These are phyloP conservation scores for Caloboletus firmus DNA, from an alignment of 1,284 basidiomycete genomes.

Conservation along the genomic window DNA sequence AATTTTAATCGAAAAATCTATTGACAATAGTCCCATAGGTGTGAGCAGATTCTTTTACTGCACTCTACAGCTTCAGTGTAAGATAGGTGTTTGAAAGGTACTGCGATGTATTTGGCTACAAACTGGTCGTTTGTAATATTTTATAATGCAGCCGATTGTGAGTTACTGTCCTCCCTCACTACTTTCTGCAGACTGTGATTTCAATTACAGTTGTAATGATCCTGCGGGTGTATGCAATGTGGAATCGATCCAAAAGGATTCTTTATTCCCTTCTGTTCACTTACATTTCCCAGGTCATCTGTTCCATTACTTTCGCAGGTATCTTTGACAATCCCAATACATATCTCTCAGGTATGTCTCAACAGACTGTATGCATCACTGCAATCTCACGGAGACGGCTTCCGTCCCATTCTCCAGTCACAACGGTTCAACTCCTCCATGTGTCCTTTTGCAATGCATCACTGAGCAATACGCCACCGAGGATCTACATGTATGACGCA, in stretches of 20 bases:
- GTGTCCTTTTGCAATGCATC: background rate
- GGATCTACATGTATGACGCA: background rate
- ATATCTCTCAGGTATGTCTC: constrained; percentile 2
- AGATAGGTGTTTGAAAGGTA: background rate
- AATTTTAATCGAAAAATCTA: too few relatives aligned
- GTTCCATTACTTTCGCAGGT: background rate
- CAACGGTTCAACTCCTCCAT: background rate
- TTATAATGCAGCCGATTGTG: too few relatives aligned
- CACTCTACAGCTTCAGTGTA: rapidly evolving
- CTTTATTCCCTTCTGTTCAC: background rate
- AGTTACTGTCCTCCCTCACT: background rate
- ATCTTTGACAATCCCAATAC: background rate
- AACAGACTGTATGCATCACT: background rate
- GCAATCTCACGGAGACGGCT: background rate
- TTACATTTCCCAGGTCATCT: background rate
- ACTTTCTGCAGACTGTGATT: too few relatives aligned
- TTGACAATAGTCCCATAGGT: constrained; percentile 2
- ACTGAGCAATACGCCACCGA: rapidly evolving
- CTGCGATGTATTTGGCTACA: background rate
- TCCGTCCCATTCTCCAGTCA: background rate
- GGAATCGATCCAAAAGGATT: constrained; percentile 9
- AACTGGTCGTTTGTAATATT: too few relatives aligned
- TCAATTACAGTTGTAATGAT: constrained; percentile 18
- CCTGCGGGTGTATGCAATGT: too few relatives aligned
- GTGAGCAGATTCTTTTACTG: constrained; percentile 2